phyloP scores from a whole-genome alignment of 257 asterid species.

The Ballota nigra region DNA sequence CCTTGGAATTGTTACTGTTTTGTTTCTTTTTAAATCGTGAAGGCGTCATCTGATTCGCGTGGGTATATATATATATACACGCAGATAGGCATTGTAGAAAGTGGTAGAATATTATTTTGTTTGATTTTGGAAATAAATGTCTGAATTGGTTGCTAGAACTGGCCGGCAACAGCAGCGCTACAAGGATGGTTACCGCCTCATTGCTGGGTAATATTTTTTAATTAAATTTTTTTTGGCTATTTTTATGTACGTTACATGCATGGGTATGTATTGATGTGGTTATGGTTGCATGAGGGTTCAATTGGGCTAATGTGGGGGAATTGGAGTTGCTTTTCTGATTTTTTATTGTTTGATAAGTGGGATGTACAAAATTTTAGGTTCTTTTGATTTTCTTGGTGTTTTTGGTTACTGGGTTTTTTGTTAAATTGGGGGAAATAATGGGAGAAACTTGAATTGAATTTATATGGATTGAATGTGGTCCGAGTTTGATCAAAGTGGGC shows the following conservation, averaged over 20 bases:
- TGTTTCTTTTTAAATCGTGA: slow-evolving; percentile 15
- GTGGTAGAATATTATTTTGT: not conserved
- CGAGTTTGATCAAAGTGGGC: slow-evolving; percentile 16
- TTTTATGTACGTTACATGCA: slow-evolving; percentile 31
- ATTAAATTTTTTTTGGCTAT: not conserved
- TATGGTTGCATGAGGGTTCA: slow-evolving; percentile 28
- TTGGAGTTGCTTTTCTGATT: slow-evolving; percentile 25
- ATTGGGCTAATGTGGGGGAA: slow-evolving; percentile 24
- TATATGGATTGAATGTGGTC: slow-evolving; percentile 8
- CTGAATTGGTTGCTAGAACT: slow-evolving; percentile 92
- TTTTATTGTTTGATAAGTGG: slow-evolving; percentile 20
- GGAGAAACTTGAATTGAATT: not conserved
- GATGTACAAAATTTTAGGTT: not conserved
- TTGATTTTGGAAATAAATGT: slow-evolving; percentile 48
- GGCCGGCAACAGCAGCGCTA: slow-evolving; percentile 92
- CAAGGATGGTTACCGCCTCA: slow-evolving; percentile 81
- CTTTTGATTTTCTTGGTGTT: slow-evolving; percentile 11
- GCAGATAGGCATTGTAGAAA: slow-evolving; percentile 2
- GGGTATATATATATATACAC: not conserved
- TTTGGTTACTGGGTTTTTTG: slow-evolving; percentile 14
- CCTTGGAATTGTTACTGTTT: slow-evolving; percentile 26
- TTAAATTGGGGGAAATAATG: slow-evolving; percentile 8
- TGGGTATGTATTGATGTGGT: slow-evolving; percentile 27
- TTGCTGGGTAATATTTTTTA: slow-evolving; percentile 56
- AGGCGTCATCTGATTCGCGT: slow-evolving; percentile 23